Evolutionary conservation across 192 early-diverging fungal species (phyloP).

Genomic region (Coemansia sp.): DNA sequence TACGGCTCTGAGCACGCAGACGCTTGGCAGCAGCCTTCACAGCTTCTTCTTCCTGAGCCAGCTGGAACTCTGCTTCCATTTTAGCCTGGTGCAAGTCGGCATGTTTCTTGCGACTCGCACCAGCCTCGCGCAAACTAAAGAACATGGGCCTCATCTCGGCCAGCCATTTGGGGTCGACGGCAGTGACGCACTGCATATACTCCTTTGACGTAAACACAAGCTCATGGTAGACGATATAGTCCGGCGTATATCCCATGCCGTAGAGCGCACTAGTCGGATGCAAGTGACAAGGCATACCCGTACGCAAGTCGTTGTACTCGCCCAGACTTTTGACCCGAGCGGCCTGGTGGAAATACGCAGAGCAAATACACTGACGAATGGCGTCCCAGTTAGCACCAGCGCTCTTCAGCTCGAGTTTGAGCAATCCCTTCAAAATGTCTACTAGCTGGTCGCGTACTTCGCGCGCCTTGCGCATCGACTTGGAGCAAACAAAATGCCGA

Average conservation of each 20-base stretch:
- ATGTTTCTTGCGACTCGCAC: constrained; percentile 26
- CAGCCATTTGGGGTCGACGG: constrained; percentile 92
- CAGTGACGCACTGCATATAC: constrained; percentile 99
- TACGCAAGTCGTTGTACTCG: constrained; percentile 94
- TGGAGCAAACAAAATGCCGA: too few species aligned
- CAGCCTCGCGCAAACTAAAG: constrained; percentile 64
- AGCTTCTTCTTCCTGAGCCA: constrained; percentile 22
- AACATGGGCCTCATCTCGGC: constrained; percentile 99
- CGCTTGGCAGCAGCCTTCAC: constrained; percentile 17
- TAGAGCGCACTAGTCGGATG: constrained; percentile 95
- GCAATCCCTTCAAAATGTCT: constrained; percentile 2
- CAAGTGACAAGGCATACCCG: constrained; percentile 96
- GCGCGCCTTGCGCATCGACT: too few species aligned
- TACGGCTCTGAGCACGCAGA: neutral
- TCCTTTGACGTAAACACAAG: constrained; percentile 97
- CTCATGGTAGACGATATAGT: constrained; percentile 98
- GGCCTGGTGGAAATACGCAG: constrained; percentile 97
- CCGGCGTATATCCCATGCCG: constrained; percentile 81
- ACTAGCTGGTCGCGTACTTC: too few species aligned
- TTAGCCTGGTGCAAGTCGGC: constrained; percentile 32
- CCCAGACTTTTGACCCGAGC: constrained; percentile 92
- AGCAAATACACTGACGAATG: constrained; percentile 93
- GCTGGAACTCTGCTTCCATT: constrained; percentile 41
- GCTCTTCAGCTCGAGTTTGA: constrained; percentile 71
- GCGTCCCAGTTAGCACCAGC: constrained; percentile 91